Base-by-base conservation (phyloP, 2,329 filamentous ascomycete species). In the Apiospora arundinis region DNA sequence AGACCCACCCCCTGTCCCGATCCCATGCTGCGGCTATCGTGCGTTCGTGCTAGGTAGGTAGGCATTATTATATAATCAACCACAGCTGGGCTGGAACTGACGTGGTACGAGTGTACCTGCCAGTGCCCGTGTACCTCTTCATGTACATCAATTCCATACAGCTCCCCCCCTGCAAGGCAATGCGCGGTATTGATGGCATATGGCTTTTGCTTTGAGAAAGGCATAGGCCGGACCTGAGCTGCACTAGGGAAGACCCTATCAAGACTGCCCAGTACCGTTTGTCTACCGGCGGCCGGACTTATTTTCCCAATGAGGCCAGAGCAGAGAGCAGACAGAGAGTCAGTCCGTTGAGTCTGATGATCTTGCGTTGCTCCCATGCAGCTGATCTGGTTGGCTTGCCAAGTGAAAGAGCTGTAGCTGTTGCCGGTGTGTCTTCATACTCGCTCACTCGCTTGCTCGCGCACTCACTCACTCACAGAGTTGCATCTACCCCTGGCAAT, bases 11-110 rank as follows among this genome's bases (percentile, higher is more conserved):
- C 74, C 70, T 75, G 75, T 73, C 70, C 40, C 40, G 67, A 70
- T 69, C 70, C 72, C 74, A 63, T 63, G 56, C 32, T 63, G 75
- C 75, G 75, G 75, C 75, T 77, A 77, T 76, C 75, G 74, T 76
- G 75, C 75, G 74, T 75, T 75, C 56, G 56, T 63, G 56, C 56
- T 63, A 63, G 56, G 56, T 60, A 60, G 52, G 52, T 63, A 63
- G 56, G 56, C 56, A 63, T 63, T 23, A 63, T 63, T 63, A 63
- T 63, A 63, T 63, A 63, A 63, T 63, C 56, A 63, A 63, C 40
- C 56, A 9, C 21, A 60, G 52, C 52, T 42, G 65, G 21, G 40
- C 44, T 42, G 67, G 67, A 16, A 69, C 37, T 37, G 21, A 25
- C 11, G 68, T 46, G 68, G 68, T 70, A 52, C 69, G 25, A 40